Evolutionary conservation across 2,329 filamentous ascomycete species (phyloP).

Genomic region (Venturia carpophila): DNA sequence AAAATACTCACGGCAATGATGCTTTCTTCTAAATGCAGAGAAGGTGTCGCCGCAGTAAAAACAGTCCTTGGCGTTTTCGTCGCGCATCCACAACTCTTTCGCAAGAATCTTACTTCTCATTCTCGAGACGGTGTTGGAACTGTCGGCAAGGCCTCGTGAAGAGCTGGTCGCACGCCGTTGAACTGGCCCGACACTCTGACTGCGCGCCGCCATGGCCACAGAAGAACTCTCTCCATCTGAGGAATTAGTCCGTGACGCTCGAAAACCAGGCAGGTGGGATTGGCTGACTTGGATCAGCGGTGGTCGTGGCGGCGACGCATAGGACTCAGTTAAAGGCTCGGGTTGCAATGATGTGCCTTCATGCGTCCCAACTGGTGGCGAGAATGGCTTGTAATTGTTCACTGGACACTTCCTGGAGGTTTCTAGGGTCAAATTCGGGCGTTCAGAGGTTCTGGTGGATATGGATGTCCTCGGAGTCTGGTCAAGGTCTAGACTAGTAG

Average conservation of each 20-base stretch:
- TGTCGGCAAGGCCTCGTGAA: constrained; percentile 16
- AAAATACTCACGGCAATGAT: constrained; percentile 69
- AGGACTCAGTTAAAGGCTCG: neutral
- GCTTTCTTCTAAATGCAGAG: constrained; percentile 88
- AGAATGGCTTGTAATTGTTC: neutral
- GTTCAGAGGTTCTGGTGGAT: neutral
- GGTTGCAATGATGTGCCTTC: neutral
- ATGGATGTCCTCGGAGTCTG: neutral
- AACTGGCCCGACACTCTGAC: neutral
- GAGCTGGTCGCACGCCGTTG: constrained; percentile 18
- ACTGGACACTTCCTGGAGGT: neutral
- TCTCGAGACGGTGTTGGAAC: constrained; percentile 42
- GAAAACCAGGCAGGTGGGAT: constrained; percentile 42
- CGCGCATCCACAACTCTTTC: constrained; percentile 98
- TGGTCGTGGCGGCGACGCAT: constrained; percentile 24
- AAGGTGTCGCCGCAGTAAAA: constrained; percentile 88
- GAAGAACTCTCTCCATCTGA: constrained; percentile 36
- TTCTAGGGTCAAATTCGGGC: neutral
- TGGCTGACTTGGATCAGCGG: constrained; percentile 37
- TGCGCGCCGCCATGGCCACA: constrained; percentile 28
- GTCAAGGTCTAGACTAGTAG: neutral
- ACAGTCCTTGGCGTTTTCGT: constrained; percentile 96
- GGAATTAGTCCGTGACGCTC: constrained; percentile 39
- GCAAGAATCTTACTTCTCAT: constrained; percentile 82
- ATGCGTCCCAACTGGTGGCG: neutral